phyloP scores from a whole-genome alignment of 345 rosid genomes.

The Turritis glabra region DNA sequence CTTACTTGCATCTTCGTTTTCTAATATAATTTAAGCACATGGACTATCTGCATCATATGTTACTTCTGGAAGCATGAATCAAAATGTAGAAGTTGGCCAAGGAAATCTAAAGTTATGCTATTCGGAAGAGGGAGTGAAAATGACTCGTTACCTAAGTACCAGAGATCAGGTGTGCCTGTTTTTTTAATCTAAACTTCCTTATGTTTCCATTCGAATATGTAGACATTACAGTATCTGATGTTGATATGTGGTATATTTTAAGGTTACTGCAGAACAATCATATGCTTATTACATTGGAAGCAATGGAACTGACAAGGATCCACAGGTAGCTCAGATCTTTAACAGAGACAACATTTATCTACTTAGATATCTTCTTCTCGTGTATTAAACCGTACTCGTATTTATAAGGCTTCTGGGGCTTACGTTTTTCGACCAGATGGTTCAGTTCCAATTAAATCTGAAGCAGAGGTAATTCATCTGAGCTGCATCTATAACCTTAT shows the following conservation, averaged over 20 bases:
- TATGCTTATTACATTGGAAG: constrained; percentile 82
- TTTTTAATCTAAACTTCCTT: background rate
- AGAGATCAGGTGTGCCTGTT: constrained; percentile 52
- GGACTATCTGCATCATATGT: constrained; percentile 51
- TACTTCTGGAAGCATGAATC: constrained; percentile 46
- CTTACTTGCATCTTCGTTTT: constrained; percentile 18
- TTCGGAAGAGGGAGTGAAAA: constrained; percentile 58
- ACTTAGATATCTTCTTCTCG: constrained; percentile 4
- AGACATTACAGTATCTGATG: constrained; percentile 9
- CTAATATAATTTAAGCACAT: constrained; percentile 41
- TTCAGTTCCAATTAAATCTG: constrained; percentile 48
- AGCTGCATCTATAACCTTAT: constrained; percentile 18
- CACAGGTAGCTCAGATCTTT: constrained; percentile 63
- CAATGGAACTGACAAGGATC: constrained; percentile 85
- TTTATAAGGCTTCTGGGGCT: constrained; percentile 86
- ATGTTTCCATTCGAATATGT: constrained; percentile 14
- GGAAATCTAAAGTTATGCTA: constrained; percentile 73
- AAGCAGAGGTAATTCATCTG: constrained; percentile 51
- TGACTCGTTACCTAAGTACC: constrained; percentile 54
- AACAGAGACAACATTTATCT: constrained; percentile 5
- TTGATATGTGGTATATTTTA: constrained; percentile 44
- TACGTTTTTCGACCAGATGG: constrained; percentile 90
- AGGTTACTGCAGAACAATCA: constrained; percentile 59
- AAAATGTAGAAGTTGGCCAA: constrained; percentile 70
- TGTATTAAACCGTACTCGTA: background rate